phyloP scores from a whole-genome alignment of 1,284 basidiomycete genomes.

The Tetrapyrgos nigripes region DNA sequence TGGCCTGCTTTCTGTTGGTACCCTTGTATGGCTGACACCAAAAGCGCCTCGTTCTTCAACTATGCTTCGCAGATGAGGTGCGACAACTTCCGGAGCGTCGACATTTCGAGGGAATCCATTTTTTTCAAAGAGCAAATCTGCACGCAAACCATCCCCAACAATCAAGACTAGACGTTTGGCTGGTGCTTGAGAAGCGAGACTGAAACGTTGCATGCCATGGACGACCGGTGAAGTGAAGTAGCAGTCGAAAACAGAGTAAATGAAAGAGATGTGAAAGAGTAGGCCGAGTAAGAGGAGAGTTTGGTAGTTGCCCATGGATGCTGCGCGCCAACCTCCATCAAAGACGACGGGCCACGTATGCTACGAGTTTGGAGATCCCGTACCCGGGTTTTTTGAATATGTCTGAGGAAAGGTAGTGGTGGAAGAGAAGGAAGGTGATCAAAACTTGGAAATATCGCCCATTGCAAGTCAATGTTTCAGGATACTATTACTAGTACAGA shows the following conservation, averaged over 20 bases:
- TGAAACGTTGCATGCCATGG: conserved; percentile 70
- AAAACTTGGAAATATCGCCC: no score
- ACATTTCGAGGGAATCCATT: conserved; percentile 66
- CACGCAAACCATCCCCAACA: conserved; percentile 84
- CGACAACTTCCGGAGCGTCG: conserved; percentile 66
- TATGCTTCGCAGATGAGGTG: conserved; percentile 78
- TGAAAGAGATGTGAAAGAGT: conserved; percentile 77
- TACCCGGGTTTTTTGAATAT: no score
- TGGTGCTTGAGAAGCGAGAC: conserved; percentile 39
- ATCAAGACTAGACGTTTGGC: conserved; percentile 83
- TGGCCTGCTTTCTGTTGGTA: conserved; percentile 89
- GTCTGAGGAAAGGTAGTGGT: no score
- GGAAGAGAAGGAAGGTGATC: no score
- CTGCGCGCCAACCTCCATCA: no score
- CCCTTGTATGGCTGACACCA: conserved; percentile 87
- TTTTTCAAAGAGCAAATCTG: conserved; percentile 78
- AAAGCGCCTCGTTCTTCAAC: conserved; percentile 75
- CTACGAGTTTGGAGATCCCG: no score
- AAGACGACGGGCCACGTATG: no score
- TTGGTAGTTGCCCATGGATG: no score
- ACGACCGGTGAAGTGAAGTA: conserved; percentile 87
- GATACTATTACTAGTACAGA: no score
- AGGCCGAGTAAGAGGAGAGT: conserved; percentile 73
- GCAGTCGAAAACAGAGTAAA: conserved; percentile 86
- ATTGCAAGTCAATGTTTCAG: no score